A percentile compares a stretch with the other conserved stretches of the same genome.
These are phyloP conservation scores for Podila epigama DNA, from an alignment of 192 early-diverging fungal species.

Conservation along the genomic window DNA sequence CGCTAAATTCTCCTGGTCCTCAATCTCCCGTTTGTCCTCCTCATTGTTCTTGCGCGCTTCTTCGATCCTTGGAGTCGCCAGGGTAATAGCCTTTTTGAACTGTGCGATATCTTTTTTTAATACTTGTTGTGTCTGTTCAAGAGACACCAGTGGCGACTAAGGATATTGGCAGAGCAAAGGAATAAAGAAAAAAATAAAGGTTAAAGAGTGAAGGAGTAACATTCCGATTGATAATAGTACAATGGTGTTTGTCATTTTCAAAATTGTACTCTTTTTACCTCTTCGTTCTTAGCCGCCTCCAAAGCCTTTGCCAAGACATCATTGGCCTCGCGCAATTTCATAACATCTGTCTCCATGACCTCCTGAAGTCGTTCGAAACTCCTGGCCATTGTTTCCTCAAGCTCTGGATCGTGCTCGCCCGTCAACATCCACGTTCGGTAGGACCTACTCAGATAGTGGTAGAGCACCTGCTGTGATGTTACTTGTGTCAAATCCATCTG, in stretches of 20 bases:
- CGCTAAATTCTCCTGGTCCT: slow-evolving; percentile 4
- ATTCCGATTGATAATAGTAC: no score
- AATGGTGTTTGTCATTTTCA: neutral
- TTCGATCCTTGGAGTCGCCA: slow-evolving; percentile 29
- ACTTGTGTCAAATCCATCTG: slow-evolving; percentile 39
- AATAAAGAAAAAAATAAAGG: slow-evolving; percentile 5
- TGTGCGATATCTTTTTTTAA: slow-evolving; percentile 58
- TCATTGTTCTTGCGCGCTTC: slow-evolving; percentile 23
- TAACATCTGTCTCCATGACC: slow-evolving; percentile 47
- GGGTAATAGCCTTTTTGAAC: slow-evolving; percentile 47
- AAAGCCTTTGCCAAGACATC: slow-evolving; percentile 55
- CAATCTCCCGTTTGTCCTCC: slow-evolving; percentile 5
- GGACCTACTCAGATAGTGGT: slow-evolving; percentile 60
- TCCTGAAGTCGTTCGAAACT: slow-evolving; percentile 62
- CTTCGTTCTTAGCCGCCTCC: slow-evolving; percentile 26
- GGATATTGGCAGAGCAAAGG: no score
- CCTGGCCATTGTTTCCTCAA: slow-evolving; percentile 49
- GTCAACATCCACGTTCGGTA: slow-evolving; percentile 64
- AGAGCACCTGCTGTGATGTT: slow-evolving; percentile 61
- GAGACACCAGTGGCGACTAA: slow-evolving; percentile 58
- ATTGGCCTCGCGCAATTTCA: slow-evolving; percentile 46
- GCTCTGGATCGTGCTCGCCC: slow-evolving; percentile 61
- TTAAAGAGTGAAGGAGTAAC: neutral
- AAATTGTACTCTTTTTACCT: slow-evolving; percentile 21
- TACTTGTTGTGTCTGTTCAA: slow-evolving; percentile 52